These are phyloP conservation scores for Xerocomellus amylosporus DNA, from an alignment of 768 basidiomycete genomes.

Conservation along the genomic window DNA sequence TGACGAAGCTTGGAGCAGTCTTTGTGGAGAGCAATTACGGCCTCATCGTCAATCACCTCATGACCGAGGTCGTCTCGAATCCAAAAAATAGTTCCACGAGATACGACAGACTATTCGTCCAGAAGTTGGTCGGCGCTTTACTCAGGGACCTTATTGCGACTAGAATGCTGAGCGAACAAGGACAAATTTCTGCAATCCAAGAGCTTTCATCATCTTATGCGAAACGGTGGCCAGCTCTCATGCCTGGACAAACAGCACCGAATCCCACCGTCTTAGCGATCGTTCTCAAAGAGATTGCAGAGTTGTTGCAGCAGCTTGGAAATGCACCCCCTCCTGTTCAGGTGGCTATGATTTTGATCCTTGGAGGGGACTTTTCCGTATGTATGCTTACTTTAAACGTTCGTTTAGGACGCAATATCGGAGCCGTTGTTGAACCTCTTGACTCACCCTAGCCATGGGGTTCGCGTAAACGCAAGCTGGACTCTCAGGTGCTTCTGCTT, in stretches of 20 bases:
- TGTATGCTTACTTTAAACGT: neutral
- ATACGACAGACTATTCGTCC: constrained; percentile 71
- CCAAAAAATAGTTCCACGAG: constrained; percentile 53
- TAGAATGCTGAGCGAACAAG: constrained; percentile 88
- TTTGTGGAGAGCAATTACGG: constrained; percentile 86
- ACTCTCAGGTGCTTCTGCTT: constrained; percentile 88
- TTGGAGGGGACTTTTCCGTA: neutral
- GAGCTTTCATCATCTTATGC: constrained; percentile 80
- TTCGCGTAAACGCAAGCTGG: constrained; percentile 86
- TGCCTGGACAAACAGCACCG: constrained; percentile 80
- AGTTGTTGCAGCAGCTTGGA: constrained; percentile 83
- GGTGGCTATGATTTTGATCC: constrained; percentile 36
- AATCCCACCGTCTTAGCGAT: constrained; percentile 65
- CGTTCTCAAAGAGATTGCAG: constrained; percentile 79
- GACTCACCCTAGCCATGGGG: constrained; percentile 81
- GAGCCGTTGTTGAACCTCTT: constrained; percentile 85
- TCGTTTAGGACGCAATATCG: constrained; percentile 68
- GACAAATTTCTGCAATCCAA: constrained; percentile 87
- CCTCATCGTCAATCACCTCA: constrained; percentile 72
- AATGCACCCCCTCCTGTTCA: constrained; percentile 90
- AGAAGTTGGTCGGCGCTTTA: constrained; percentile 72
- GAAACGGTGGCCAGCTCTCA: constrained; percentile 89
- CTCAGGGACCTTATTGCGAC: constrained; percentile 85
- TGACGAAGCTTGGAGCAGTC: constrained; percentile 67
- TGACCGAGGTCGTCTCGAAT: constrained; percentile 70